Evolutionary conservation across 2,329 filamentous ascomycete species (phyloP), one percentile per base, ranked within the genome.

Genomic region (Xylaria sp.): DNA sequence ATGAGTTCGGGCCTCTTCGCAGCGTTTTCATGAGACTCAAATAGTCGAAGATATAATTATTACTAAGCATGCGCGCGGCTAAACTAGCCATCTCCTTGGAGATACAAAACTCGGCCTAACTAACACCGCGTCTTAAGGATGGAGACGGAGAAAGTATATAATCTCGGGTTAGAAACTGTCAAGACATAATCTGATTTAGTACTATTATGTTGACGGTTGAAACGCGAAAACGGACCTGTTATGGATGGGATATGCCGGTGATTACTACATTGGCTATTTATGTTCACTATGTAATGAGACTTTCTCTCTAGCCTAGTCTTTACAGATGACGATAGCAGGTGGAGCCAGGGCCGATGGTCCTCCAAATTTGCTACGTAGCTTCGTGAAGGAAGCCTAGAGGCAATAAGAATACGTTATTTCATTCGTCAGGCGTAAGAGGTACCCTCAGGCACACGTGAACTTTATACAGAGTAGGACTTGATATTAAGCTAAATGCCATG

Each of bases 401-500:
- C 3, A 50, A 18, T 10, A 30, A 3, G 25, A 23, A 9, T 30
- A 30, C 28, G 28, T 30, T 30, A 50, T 15, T 30, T 10, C 7
- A 30, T 30, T 50, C 7, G 6, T 15, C 7, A 30, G 1, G 5
- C 46, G 10, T 10, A 3, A 5, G 30, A 50, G 6, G 25, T 3
- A 30, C 3, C 15, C 30, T 23, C n/a, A 36, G 15, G 30, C 30
- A 36, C 50, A 55, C 15, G 30, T 55, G 18, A 36, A 55, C 10
- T 9, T 34, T 13, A 36, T 7, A 23, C 30, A 28, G 50, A 61
- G 57, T 55, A 61, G 57, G 48, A 65, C 46, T 46, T 61, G n/a
- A 41, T 28, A 56, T 56, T 56, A 56, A 56, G 34, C 53, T 56
- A 41, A 28, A 55, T 55, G 32, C 53, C 53, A 56, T 56, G 34